Evolutionary conservation across 2,329 filamentous ascomycete species (phyloP).

Genomic region (Whalleya microplaca): DNA sequence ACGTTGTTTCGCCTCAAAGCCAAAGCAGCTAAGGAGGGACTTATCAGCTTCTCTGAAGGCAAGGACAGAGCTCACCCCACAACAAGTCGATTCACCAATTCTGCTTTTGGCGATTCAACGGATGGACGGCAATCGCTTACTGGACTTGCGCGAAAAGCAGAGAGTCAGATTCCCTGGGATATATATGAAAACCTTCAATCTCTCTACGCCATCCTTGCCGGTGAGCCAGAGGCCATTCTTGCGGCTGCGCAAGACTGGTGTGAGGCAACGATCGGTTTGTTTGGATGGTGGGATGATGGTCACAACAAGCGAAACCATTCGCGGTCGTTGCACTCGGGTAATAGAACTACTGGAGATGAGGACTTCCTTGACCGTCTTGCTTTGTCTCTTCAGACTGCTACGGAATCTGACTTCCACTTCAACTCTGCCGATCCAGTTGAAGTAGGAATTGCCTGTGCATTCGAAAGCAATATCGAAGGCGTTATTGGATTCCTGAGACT

Average conservation of each 20-base stretch:
- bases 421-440: slow-evolving; percentile 78
- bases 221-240: slow-evolving; percentile 75
- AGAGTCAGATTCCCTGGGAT: slow-evolving; percentile 86
- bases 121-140: slow-evolving; percentile 57
- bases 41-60: slow-evolving; percentile 81
- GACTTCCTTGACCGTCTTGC: slow-evolving; percentile 76
- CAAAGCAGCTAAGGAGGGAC: slow-evolving; percentile 67
- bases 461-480: slow-evolving; percentile 81
- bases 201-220: slow-evolving; percentile 80
- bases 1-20: slow-evolving; percentile 78
- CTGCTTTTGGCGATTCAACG: slow-evolving; percentile 40
- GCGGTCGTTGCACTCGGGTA: slow-evolving; percentile 42
- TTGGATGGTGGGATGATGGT: slow-evolving; percentile 92
- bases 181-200: slow-evolving; percentile 84
- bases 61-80: slow-evolving; percentile 51
- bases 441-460: slow-evolving; percentile 78
- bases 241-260: slow-evolving; percentile 86
- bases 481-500: slow-evolving; percentile 73
- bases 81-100: slow-evolving; percentile 38
- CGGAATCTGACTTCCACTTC: slow-evolving; percentile 73
- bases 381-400: slow-evolving; percentile 70
- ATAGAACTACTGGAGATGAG: slow-evolving; percentile 55
- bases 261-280: slow-evolving; percentile 80
- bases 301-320: slow-evolving; percentile 47
- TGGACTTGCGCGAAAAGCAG: slow-evolving; percentile 74